phyloP scores from a whole-genome alignment of 2,329 filamentous ascomycete species.

The Trichoderma simmonsii region DNA sequence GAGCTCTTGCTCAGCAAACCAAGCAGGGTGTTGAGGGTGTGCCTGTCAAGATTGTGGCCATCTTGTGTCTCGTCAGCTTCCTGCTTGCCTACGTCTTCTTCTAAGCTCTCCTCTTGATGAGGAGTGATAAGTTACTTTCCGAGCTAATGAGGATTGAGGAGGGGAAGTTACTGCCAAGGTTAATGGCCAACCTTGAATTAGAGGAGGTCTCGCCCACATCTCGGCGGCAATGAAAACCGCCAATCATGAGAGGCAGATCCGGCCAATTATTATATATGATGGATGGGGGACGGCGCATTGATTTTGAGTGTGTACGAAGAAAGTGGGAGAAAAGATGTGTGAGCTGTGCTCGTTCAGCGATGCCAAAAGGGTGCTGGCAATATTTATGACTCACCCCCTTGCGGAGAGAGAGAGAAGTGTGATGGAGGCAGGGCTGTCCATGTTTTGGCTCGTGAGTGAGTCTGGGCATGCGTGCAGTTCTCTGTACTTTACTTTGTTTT shows the following conservation, averaged over 20 bases:
- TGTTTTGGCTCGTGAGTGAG: not conserved
- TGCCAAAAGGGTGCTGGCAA: not conserved
- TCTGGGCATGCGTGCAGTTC: not conserved
- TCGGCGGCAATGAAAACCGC: not conserved
- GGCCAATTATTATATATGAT: slow-evolving; percentile 12
- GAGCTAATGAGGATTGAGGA: not conserved
- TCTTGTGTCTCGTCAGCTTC: slow-evolving; percentile 85
- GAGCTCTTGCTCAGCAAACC: slow-evolving; percentile 52
- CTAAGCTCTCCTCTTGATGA: slow-evolving; percentile 41
- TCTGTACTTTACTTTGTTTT: slow-evolving; percentile 10
- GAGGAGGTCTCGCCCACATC: slow-evolving; percentile 16
- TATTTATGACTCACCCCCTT: not conserved
- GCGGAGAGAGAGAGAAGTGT: not conserved
- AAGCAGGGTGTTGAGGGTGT: slow-evolving; percentile 68
- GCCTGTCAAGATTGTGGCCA: slow-evolving; percentile 78
- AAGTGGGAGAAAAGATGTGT: not conserved
- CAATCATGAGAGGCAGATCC: not conserved
- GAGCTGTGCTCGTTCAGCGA: not conserved
- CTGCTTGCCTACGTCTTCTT: slow-evolving; percentile 96
- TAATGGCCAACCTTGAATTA: not conserved
- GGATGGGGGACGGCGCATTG: slow-evolving; percentile 16
- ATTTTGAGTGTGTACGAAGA: slow-evolving; percentile 3
- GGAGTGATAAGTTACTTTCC: not conserved
- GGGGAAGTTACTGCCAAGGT: not conserved
- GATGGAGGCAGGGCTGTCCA: slow-evolving; percentile 3